Evolutionary conservation across 768 basidiomycete species (phyloP), one percentile per base, ranked within the genome.

Genomic region (Grammothele lineata): DNA sequence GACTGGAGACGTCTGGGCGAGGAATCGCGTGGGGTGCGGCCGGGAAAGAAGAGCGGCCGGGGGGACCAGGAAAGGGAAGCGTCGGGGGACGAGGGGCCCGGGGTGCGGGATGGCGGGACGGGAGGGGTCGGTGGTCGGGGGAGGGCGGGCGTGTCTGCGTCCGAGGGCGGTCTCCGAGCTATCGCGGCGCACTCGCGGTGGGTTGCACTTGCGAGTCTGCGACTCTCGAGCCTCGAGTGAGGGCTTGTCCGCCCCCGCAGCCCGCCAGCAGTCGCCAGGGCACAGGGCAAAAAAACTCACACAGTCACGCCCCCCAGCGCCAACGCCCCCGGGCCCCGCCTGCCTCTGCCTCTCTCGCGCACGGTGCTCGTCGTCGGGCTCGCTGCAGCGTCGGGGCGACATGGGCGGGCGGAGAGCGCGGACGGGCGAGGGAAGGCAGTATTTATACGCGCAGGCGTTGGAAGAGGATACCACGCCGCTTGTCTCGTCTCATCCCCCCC

Each of bases 401-500:
- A 30, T 5, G 11, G 42, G n/a, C 32, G 42, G 42, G 30, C 26
- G 40, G 40, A 18, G 17, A 18, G 15, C 17, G 24, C 23, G 42
- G 32, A 43, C n/a, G 27, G 41, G 18, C 15, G 35, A 15, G 9
- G 30, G 35, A 36, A n/a, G 27, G 27, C 27, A 19, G 32, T 33
- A 43, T 43, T 33, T 43, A 43, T 35, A 36, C 42, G 42, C 42
- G 27, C 27, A 30, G 27, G 39, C 39, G 39, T 40, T 40, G 39
- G 39, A 40, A 40, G 39, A 40, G 39, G 39, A 40, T 26, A 40
- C 39, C 39, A 40, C 39, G 40, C 40, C 40, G 40, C 40, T 41
- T 41, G 40, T 41, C 40, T 41, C 42, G 42, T 43, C 42, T 43
- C 41, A 42, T 42, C 27, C 41, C 19, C 39, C 42, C 32, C 42